These are phyloP conservation scores for Tubosaeta brunneosetosa DNA, from an alignment of 768 basidiomycete species.

Conservation along the genomic window DNA sequence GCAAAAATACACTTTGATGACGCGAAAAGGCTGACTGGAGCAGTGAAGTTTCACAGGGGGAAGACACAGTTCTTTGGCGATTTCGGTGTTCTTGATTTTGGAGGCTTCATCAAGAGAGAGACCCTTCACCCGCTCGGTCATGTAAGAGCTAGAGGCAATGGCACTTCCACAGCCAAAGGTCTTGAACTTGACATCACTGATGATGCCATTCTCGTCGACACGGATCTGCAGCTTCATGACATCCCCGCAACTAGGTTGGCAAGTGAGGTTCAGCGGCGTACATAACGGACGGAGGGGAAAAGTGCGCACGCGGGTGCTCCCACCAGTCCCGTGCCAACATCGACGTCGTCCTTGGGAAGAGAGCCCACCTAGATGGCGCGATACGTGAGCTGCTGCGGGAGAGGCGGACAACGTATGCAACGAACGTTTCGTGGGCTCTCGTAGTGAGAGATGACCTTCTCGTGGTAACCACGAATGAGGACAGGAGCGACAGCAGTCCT, in stretches of 20 bases:
- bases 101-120: conserved; percentile 91
- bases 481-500: conserved; percentile 45
- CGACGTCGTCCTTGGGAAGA: conserved; percentile 82
- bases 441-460: conserved; percentile 97
- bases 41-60: conserved; percentile 97
- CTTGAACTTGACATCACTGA: conserved; percentile 99
- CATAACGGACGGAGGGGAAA: background rate
- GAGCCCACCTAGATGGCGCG: conserved; percentile 74
- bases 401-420: conserved; percentile 33
- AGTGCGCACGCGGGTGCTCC: conserved; percentile 88
- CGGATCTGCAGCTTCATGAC: conserved; percentile 99
- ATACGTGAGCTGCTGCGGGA: conserved; percentile 48
- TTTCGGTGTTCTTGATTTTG: conserved; percentile 98
- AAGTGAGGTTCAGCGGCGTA: conserved; percentile 16
- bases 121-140: conserved; percentile 98
- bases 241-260: conserved; percentile 73
- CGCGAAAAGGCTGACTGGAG: conserved; percentile 60
- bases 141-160: conserved; percentile 96
- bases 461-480: conserved; percentile 76
- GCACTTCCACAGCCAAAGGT: conserved; percentile 99
- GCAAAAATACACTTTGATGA: conserved; percentile 1
- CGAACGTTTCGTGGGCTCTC: conserved; percentile 95
- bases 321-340: conserved; percentile 97
- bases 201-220: conserved; percentile 91
- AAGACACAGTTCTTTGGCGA: conserved; percentile 92